phyloP scores from a whole-genome alignment of 2,329 filamentous ascomycete species.

The Sclerotinia trifoliorum region DNA sequence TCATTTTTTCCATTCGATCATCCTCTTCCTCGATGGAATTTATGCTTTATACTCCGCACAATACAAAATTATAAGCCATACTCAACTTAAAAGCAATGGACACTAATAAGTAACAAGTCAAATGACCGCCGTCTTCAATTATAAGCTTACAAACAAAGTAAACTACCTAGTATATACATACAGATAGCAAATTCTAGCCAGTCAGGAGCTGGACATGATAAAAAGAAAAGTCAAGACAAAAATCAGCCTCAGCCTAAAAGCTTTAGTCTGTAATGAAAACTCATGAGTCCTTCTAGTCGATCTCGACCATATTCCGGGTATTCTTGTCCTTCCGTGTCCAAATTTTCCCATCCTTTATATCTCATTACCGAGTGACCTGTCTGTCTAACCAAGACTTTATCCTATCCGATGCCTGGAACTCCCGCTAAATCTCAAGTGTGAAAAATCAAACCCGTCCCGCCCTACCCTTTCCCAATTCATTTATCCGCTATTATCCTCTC shows the following conservation, averaged over 20 bases:
- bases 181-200: background rate
- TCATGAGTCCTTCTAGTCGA: background rate
- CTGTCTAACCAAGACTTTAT: background rate
- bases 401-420: background rate
- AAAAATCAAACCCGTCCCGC: background rate
- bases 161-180: background rate
- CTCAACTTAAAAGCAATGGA: background rate
- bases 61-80: background rate
- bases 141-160: background rate
- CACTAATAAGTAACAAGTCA: background rate
- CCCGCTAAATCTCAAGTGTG: slow-evolving; percentile 8
- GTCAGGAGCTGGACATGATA: background rate
- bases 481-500: background rate
- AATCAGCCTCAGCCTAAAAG: background rate
- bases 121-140: background rate
- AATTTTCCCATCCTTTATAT: background rate
- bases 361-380: background rate
- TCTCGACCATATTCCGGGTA: background rate
- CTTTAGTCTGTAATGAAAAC: background rate
- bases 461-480: background rate
- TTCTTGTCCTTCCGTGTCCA: slow-evolving; percentile 1
- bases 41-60: too few species aligned
- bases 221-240: background rate
- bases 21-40: too few species aligned
- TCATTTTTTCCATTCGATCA: too few species aligned